phyloP scores from a whole-genome alignment of 148 eudicot species.

The Rhododendron molle region DNA sequence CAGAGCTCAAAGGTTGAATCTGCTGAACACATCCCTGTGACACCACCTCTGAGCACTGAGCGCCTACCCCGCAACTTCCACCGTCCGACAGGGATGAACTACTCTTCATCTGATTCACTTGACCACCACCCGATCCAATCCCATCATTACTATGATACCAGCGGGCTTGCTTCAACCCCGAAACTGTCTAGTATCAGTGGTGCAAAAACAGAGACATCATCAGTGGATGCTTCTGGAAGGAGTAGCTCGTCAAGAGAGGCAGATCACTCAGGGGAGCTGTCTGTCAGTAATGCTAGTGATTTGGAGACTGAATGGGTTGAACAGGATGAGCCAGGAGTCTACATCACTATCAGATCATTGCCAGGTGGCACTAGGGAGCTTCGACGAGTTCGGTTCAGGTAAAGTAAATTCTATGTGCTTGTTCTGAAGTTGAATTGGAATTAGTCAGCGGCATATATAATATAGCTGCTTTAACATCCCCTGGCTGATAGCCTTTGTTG shows the following conservation, averaged over 20 bases:
- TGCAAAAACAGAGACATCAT: conserved; percentile 74
- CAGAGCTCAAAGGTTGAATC: conserved; percentile 68
- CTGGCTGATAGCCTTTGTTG: background rate
- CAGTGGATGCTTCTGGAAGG: conserved; percentile 71
- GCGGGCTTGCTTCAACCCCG: conserved; percentile 72
- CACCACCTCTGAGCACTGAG: conserved; percentile 78
- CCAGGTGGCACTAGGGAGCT: conserved; percentile 86
- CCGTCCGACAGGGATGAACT: conserved; percentile 39
- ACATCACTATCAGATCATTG: conserved; percentile 80
- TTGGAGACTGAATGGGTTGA: conserved; percentile 94
- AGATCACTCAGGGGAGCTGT: conserved; percentile 81
- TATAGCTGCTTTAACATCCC: background rate
- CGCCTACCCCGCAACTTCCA: conserved; percentile 48
- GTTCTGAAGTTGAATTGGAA: background rate
- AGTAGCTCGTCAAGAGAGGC: conserved; percentile 75
- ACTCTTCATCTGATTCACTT: conserved; percentile 67
- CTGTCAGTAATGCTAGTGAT: conserved; percentile 84
- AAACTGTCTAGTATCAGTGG: conserved; percentile 78
- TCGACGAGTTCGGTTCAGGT: conserved; percentile 95
- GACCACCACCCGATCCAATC: conserved; percentile 42
- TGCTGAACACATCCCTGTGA: conserved; percentile 63
- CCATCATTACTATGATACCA: conserved; percentile 35
- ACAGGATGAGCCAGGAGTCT: conserved; percentile 93
- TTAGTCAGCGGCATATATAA: background rate
- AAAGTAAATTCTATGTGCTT: conserved; percentile 12